Conservation (phyloP, 2,329 filamentous ascomycete genomes). For the Colletotrichum tropicicola region DNA sequence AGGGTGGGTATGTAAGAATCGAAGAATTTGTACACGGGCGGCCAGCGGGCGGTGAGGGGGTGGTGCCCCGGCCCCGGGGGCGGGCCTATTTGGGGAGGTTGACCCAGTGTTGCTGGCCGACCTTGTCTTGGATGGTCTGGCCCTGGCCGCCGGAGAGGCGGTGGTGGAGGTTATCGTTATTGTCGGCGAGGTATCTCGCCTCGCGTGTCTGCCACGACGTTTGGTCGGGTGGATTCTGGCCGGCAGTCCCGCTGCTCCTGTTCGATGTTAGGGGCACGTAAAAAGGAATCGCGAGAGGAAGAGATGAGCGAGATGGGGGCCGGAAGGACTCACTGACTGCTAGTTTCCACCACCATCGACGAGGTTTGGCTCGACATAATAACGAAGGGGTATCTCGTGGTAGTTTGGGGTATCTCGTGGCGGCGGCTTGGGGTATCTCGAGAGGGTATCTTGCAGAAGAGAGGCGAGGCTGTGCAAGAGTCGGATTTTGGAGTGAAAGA, state of each 20-base stretch:
- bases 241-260: not conserved
- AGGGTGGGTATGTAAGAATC: not conserved
- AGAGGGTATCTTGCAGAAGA: not conserved
- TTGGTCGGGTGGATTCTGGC: not conserved
- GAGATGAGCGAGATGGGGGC: not conserved
- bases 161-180: not conserved
- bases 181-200: not conserved
- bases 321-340: not conserved
- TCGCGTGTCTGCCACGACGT: not conserved
- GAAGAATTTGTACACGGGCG: slow-evolving; percentile 2
- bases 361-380: not conserved
- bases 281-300: not conserved
- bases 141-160: not conserved
- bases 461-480: too few relatives aligned
- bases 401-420: not conserved
- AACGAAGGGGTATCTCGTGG: not conserved
- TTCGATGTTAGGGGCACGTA: not conserved
- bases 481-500: too few relatives aligned
- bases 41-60: not conserved
- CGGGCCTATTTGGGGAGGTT: not conserved
- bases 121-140: not conserved
- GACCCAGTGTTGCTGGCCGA: not conserved
- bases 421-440: not conserved
- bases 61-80: too few relatives aligned
- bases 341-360: not conserved